Base-by-base conservation (phyloP, 169 alveolate genomes). In the Eimeria zaria region DNA sequence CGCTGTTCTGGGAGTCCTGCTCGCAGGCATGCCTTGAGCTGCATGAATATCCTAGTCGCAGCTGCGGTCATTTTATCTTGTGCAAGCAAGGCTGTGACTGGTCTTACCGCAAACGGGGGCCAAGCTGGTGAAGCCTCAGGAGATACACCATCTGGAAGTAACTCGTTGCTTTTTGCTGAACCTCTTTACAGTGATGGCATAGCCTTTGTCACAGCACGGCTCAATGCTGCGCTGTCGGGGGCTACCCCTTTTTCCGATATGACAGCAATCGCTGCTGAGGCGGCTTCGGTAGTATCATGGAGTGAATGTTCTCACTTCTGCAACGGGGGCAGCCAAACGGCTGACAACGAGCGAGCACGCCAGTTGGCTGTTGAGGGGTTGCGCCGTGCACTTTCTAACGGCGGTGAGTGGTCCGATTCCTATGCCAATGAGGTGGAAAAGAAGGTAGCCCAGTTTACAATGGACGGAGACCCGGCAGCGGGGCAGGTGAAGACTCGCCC, bases 291-390 rank as follows among this genome's bases (percentile, higher is more conserved):
- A 64, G 24, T 87, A 1, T 87, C 94, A 16, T 87, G 94, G 94
- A 51, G 94, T 55, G 94, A 62, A 60, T 87, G 94, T 39, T 87
- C 94, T 87, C 78, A 83, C 46, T 48, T 87, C 33, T 87, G 94
- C 81, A 87, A 55, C 69, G 94, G 94, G 18, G 94, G 94, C 36
- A 62, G 22, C 30, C 94, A 87, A 46, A 41, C 67, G 48, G 94
- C 83, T 27, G 83, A 87, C 83, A 39, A 36, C 30, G 94, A 36
- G 20, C 83, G 58, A 30, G 80, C 94, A 64, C 48, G n/a, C 41
- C 14, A 41, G 67, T 64, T 87, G 62, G 94, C 94, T 44, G 30
- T 87, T 41, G 94, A 87, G 58, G 94, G 94, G n/a, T 62, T 87
- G 78, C 94, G 94, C n/a, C 80, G 64, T 62, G 84, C 39, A n/a